These are phyloP conservation scores for Fusarium nisikadoi DNA, from an alignment of 2,329 filamentous ascomycete species.

Conservation along the genomic window DNA sequence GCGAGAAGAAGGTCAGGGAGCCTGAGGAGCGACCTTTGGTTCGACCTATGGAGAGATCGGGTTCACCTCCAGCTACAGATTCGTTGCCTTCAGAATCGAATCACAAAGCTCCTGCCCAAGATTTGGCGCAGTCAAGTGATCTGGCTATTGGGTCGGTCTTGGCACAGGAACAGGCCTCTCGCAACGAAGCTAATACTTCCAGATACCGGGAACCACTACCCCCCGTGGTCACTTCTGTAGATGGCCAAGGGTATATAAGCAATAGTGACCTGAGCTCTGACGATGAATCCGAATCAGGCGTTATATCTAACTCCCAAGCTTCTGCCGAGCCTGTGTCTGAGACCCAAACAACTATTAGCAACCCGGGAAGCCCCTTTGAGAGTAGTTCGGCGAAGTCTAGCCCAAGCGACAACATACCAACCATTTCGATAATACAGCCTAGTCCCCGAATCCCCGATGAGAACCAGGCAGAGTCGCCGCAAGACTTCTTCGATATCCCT, in stretches of 20 bases:
- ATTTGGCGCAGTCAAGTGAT: conserved; percentile 67
- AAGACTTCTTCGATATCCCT: conserved; percentile 62
- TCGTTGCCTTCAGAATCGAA: conserved; percentile 43
- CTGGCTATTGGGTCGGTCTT: conserved; percentile 67
- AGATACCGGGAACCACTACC: conserved; percentile 73
- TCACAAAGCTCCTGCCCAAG: conserved; percentile 22
- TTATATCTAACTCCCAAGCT: background rate
- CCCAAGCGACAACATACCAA: conserved; percentile 48
- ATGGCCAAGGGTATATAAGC: conserved; percentile 72
- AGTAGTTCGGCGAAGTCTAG: conserved; percentile 2
- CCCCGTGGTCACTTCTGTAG: conserved; percentile 75
- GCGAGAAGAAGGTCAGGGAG: conserved; percentile 68
- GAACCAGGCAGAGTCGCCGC: conserved; percentile 32
- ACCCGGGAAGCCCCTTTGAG: background rate
- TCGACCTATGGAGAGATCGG: conserved; percentile 58
- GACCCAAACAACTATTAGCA: background rate
- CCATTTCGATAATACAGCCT: conserved; percentile 58
- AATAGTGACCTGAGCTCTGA: conserved; percentile 58
- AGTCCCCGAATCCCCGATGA: conserved; percentile 50
- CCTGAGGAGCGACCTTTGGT: conserved; percentile 67
- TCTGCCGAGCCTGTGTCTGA: background rate
- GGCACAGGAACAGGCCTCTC: conserved; percentile 62
- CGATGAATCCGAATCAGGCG: conserved; percentile 41
- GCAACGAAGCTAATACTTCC: conserved; percentile 66
- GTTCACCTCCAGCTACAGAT: conserved; percentile 38